Base-by-base conservation (phyloP, 2,329 filamentous ascomycete genomes). In the Colletotrichum musicola region DNA sequence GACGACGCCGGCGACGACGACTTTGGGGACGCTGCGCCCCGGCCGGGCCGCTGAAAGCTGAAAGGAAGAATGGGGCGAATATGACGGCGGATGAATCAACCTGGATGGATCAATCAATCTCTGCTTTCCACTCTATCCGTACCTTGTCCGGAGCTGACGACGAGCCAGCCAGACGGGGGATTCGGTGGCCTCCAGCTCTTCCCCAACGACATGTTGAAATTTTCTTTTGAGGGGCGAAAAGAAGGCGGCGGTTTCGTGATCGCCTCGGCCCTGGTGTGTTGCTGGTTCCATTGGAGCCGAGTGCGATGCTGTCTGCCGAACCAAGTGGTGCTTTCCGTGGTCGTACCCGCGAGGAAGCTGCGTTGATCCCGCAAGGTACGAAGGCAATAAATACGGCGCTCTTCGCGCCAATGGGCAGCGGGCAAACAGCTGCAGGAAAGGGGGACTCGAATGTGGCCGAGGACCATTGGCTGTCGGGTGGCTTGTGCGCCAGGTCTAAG, bases 1-100 rank as follows among this genome's bases (percentile, higher is more conserved):
- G 50, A 55, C 64, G 64, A 62, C 56, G 40, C 20, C 53, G 65
- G 16, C 54, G 54, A 64, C 62, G 65, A 65, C 49, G 55, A 64
- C 54, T 56, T 16, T 51, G 42, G 18, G 18, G 13, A 50, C 20
- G 62, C 65, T 56, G 65, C 61, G 62, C 62, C 65, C 47, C 42
- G 55, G 20, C 18, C 25, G 20, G 44, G 20, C 12, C 22, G 57
- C 49, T 46, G 18, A 30, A 20, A 35, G 30, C 30, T 35, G 30
- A 35, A 35, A 35, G 30, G 30, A 10, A 35, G 16, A 62, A 35
- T 54, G 55, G 55, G 65, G 65, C 65, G 50, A 56, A 27, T 1
- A 46, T 65, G 65, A 60, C 44, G 47, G 49, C 40, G 49, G 10
- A 40, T 56, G 62, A 64, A 50, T 68, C 62, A 60, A 55, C 27